Evolutionary conservation across 2,329 filamentous ascomycete genomes (phyloP), one percentile per base, ranked within the genome.

Genomic region (Verticillium albo-atrum): DNA sequence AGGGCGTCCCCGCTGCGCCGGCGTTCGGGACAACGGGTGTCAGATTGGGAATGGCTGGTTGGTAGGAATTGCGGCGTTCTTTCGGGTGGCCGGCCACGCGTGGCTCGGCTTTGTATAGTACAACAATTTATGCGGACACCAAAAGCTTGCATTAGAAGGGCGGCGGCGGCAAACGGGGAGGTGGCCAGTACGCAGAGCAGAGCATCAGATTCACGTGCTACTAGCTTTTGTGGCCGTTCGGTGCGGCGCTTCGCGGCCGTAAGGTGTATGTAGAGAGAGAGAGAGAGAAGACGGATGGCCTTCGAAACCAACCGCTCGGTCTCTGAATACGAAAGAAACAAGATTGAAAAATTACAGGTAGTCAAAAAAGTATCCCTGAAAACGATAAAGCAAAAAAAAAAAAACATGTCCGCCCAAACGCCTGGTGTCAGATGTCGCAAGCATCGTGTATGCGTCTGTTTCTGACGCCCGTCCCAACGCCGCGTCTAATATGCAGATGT

Each of bases 401-500:
- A 3, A n/a, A 50, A 14, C 5, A 4, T 50, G 23, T n/a, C 20
- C 20, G n/a, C 30, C 54, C 20, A 47, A 56, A 56, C 54, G 25
- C 54, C 54, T 55, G 23, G 54, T 47, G 25, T 23, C 42, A 56
- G 54, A 56, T 56, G 35, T 25, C 23, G 26, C 26, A 26, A 27
- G 30, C 54, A 47, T 26, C 37, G 28, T 17, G 54, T 10, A 50
- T 50, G 42, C 42, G 20, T 50, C 35, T 50, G 25, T 28, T 20
- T 28, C 34, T 54, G 52, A 28, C 27, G 5, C 25, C 6, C 25
- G 12, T 37, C 34, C 37, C 54, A 56, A 56, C 54, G 54, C 54
- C 54, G 27, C 35, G 54, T 56, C 54, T 56, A 56, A 23, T 56
- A 28, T 56, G 54, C 52, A 34, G n/a, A 54, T 56, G 54, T 37